Evolutionary conservation across 2,329 filamentous ascomycete genomes (phyloP).

Genomic region (Pestalotiopsis sp.): DNA sequence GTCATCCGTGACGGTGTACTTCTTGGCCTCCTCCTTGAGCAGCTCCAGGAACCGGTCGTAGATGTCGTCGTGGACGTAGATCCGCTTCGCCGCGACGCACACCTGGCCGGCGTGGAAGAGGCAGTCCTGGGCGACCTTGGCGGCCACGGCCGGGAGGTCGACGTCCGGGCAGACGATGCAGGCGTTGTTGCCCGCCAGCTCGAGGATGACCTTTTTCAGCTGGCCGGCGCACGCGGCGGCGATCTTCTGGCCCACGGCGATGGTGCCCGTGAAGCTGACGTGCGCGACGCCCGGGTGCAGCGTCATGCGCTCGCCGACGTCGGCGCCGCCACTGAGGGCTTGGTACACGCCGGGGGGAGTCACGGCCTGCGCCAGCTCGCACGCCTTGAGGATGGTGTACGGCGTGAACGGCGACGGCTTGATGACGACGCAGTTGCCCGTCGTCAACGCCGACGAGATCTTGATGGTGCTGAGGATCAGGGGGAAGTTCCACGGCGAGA

Average conservation of each 20-base stretch:
- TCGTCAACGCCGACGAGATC: constrained; percentile 45
- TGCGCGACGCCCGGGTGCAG: constrained; percentile 3
- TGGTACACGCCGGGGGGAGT: constrained; percentile 49
- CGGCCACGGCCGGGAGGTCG: constrained; percentile 30
- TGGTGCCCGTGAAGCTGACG: constrained; percentile 49
- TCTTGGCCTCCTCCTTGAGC: constrained; percentile 40
- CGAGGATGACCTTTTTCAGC: constrained; percentile 57
- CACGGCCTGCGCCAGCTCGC: constrained; percentile 40
- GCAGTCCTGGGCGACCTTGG: neutral
- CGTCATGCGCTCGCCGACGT: constrained; percentile 37
- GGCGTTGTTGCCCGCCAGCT: constrained; percentile 58
- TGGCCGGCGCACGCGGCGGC: constrained; percentile 53
- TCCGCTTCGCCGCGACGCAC: constrained; percentile 54
- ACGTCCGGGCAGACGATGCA: constrained; percentile 54
- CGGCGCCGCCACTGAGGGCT: constrained; percentile 44
- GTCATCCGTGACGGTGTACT: constrained; percentile 36
- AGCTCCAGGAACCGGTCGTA: constrained; percentile 52
- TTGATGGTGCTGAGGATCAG: constrained; percentile 38
- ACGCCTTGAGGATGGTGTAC: constrained; percentile 40
- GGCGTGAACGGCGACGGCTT: constrained; percentile 52
- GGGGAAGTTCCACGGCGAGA: constrained; percentile 55
- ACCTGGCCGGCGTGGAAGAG: constrained; percentile 53
- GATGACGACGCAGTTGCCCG: constrained; percentile 53
- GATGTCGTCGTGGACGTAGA: constrained; percentile 60
- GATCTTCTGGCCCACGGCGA: constrained; percentile 57